Conservation (phyloP, 2,329 filamentous ascomycete genomes). For the Aspergillus udagawae region DNA sequence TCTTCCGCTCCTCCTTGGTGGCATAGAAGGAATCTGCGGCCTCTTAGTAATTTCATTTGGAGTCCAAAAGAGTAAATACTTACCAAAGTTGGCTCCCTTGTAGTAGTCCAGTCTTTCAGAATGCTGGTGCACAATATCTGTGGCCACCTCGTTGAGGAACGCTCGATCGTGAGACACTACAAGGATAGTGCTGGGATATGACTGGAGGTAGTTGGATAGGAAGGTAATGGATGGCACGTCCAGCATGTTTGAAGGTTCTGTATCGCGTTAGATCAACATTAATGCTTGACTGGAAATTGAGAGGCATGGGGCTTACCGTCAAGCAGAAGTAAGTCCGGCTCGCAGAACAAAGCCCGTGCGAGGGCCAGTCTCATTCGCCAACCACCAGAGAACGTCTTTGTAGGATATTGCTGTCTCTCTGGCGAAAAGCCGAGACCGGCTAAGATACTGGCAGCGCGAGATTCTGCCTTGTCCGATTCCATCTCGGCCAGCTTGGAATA, state of each 20-base stretch:
- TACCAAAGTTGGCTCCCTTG: conserved; percentile 85
- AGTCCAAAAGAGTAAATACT: conserved; percentile 12
- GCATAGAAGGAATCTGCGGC: conserved; percentile 80
- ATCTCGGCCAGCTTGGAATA: conserved; percentile 92
- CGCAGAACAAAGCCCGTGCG: conserved; percentile 93
- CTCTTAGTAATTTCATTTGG: conserved; percentile 14
- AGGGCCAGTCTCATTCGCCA: conserved; percentile 98
- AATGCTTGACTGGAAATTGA: neutral
- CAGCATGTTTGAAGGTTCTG: conserved; percentile 99
- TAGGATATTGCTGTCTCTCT: conserved; percentile 86
- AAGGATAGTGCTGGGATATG: conserved; percentile 88
- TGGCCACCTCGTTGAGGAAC: conserved; percentile 98
- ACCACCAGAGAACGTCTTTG: conserved; percentile 98
- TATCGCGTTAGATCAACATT: conserved; percentile 15
- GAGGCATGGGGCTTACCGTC: conserved; percentile 52
- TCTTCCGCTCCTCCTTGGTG: conserved; percentile 93
- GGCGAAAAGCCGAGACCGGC: conserved; percentile 95
- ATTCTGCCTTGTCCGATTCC: conserved; percentile 98
- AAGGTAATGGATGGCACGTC: conserved; percentile 99
- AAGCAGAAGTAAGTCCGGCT: conserved; percentile 89
- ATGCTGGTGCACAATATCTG: conserved; percentile 97
- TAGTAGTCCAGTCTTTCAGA: conserved; percentile 98
- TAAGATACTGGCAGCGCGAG: conserved; percentile 89
- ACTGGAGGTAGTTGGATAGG: conserved; percentile 90
- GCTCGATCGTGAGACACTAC: conserved; percentile 98